Evolutionary conservation across 805 yeast species (phyloP).

Genomic region (Candida koratica): DNA sequence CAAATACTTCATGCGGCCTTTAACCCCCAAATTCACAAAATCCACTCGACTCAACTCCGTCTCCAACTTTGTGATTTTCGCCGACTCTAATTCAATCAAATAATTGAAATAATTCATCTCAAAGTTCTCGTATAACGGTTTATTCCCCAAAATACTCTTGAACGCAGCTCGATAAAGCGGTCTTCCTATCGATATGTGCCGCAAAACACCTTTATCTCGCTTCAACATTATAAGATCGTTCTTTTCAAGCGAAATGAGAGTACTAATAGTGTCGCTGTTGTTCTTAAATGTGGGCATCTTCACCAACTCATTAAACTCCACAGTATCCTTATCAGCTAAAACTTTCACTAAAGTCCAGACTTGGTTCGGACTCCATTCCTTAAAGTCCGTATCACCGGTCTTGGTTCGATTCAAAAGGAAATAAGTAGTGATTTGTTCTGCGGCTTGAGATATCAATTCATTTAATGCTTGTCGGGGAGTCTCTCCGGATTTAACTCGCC

Average conservation of each 20-base stretch:
- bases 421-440: constrained; percentile 83
- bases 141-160: constrained; percentile 55
- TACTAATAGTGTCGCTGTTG: constrained; percentile 41
- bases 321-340: constrained; percentile 46
- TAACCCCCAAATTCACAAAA: constrained; percentile 47
- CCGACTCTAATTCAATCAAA: constrained; percentile 55
- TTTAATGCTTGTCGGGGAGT: constrained; percentile 67
- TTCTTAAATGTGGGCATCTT: constrained; percentile 58
- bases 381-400: constrained; percentile 23
- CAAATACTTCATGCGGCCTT: constrained; percentile 61
- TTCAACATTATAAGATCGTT: constrained; percentile 68
- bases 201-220: constrained; percentile 73
- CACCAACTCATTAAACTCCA: constrained; percentile 50
- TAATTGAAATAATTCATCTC: constrained; percentile 59
- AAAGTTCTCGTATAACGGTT: constrained; percentile 51
- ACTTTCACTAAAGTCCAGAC: constrained; percentile 80
- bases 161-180: constrained; percentile 85
- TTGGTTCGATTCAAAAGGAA: constrained; percentile 41
- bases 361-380: constrained; percentile 69
- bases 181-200: constrained; percentile 68
- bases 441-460: constrained; percentile 79
- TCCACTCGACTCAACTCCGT: constrained; percentile 59
- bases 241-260: constrained; percentile 70
- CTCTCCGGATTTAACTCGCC: constrained; percentile 89
- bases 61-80: constrained; percentile 62